These are phyloP conservation scores for Aurantiochytrium sp. DNA, from an alignment of 108 stramenopile species.

Conservation along the genomic window DNA sequence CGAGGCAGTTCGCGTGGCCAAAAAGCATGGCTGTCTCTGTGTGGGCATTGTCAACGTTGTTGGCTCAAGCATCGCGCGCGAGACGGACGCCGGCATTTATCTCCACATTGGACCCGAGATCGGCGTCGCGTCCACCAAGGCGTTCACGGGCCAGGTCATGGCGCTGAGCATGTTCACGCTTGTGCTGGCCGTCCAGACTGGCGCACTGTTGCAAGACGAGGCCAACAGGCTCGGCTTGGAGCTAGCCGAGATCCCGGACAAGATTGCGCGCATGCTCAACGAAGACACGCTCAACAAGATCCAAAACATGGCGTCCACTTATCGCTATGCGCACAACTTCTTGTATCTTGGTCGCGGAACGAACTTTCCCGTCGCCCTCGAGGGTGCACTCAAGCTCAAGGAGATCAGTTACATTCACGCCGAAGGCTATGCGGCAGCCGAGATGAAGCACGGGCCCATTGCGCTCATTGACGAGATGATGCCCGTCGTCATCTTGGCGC, in stretches of 20 bases:
- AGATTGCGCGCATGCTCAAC: neutral
- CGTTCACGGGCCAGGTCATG: constrained; percentile 97
- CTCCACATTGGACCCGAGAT: constrained; percentile 97
- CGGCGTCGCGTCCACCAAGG: constrained; percentile 99
- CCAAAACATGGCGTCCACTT: neutral
- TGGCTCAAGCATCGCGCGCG: constrained; percentile 89
- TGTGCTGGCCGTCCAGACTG: constrained; percentile 43
- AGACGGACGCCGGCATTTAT: constrained; percentile 91
- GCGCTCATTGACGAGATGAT: constrained; percentile 87
- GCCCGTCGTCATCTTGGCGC: constrained; percentile 89
- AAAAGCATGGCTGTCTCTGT: constrained; percentile 71
- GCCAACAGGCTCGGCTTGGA: neutral
- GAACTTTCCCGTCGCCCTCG: constrained; percentile 83
- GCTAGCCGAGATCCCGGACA: neutral
- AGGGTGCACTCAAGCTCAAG: constrained; percentile 98
- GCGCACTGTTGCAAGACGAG: neutral
- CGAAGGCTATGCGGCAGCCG: constrained; percentile 96
- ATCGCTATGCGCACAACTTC: constrained; percentile 22
- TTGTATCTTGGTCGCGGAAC: constrained; percentile 14
- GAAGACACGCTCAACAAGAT: neutral
- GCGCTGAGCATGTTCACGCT: constrained; percentile 87
- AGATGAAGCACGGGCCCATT: constrained; percentile 97
- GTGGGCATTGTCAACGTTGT: constrained; percentile 93
- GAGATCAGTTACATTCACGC: constrained; percentile 99
- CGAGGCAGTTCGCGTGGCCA: constrained; percentile 70